Percentiles rank a stretch among this genome's conserved stretches.
Evolutionary conservation across 2,329 filamentous ascomycete genomes (phyloP).

Genomic region (Aphanoascus verrucosus): DNA sequence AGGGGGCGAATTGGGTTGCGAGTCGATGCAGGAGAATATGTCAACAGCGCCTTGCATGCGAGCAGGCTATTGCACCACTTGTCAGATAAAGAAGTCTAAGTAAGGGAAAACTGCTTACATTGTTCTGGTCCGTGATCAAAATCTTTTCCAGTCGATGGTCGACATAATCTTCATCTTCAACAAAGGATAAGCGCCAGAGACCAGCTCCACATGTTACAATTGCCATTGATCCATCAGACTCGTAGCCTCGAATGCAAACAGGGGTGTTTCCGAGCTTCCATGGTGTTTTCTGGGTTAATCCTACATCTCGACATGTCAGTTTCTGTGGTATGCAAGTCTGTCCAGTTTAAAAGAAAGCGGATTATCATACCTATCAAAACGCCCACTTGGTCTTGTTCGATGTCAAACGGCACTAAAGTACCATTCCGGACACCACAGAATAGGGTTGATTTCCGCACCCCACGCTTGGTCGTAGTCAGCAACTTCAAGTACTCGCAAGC

Average conservation of each 20-base stretch:
- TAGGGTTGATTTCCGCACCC: conserved; percentile 20
- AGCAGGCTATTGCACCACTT: conserved; percentile 25
- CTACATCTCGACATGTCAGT: conserved; percentile 16
- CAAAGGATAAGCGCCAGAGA: conserved; percentile 30
- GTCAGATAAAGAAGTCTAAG: neutral
- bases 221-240: conserved; percentile 21
- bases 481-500: conserved; percentile 28
- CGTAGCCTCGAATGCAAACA: conserved; percentile 25
- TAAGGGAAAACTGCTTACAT: conserved; percentile 23
- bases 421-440: conserved; percentile 40
- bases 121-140: conserved; percentile 35
- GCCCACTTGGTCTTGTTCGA: conserved; percentile 16
- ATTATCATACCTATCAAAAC: conserved; percentile 23
- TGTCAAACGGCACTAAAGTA: conserved; percentile 27
- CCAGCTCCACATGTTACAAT: conserved; percentile 30
- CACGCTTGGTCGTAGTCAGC: conserved; percentile 18
- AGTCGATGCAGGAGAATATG: conserved; percentile 28
- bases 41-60: conserved; percentile 30
- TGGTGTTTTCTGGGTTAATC: conserved; percentile 23
- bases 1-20: conserved; percentile 15
- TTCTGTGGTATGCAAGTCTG: neutral
- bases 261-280: conserved; percentile 30
- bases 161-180: conserved; percentile 18
- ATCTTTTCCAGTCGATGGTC: conserved; percentile 27
- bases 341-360: neutral